phyloP scores from a whole-genome alignment of 2,329 filamentous ascomycete genomes.

The Pseudophaeomoniella oleicola region DNA sequence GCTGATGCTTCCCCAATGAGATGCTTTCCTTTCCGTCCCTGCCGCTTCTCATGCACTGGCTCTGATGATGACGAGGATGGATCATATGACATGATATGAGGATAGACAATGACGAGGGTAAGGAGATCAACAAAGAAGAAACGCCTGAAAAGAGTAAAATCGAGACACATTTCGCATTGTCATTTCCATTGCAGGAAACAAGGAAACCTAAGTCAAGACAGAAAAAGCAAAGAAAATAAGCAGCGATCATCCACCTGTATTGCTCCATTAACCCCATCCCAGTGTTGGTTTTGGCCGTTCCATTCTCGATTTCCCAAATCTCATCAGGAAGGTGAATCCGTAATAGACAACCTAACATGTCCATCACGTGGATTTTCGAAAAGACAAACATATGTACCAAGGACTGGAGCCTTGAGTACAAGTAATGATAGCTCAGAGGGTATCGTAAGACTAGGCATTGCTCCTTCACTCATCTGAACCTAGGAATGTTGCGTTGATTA shows the following conservation, averaged over 20 bases:
- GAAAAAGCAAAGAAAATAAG: background rate
- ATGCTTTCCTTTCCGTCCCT: too few species aligned
- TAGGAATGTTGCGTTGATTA: slow-evolving; percentile 20
- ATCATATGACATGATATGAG: too few species aligned
- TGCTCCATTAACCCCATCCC: background rate
- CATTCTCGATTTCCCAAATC: background rate
- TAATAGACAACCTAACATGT: background rate
- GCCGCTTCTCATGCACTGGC: too few species aligned
- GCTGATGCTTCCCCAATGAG: too few species aligned
- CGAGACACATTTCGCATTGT: background rate
- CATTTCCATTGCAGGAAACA: too few species aligned
- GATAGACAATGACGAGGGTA: too few species aligned
- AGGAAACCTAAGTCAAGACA: too few species aligned
- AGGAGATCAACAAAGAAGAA: background rate
- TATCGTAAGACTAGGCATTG: background rate
- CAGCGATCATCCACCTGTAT: background rate
- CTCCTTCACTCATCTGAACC: background rate
- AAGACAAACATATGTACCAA: background rate
- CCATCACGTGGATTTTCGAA: background rate
- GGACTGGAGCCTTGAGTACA: background rate
- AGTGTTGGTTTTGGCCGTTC: background rate
- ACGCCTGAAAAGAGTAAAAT: background rate
- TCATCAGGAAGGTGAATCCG: background rate
- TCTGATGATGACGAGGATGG: too few species aligned
- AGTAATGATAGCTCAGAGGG: background rate